These are phyloP conservation scores for Cladosporium sp. DNA, from an alignment of 2,329 filamentous ascomycete species.

Conservation along the genomic window DNA sequence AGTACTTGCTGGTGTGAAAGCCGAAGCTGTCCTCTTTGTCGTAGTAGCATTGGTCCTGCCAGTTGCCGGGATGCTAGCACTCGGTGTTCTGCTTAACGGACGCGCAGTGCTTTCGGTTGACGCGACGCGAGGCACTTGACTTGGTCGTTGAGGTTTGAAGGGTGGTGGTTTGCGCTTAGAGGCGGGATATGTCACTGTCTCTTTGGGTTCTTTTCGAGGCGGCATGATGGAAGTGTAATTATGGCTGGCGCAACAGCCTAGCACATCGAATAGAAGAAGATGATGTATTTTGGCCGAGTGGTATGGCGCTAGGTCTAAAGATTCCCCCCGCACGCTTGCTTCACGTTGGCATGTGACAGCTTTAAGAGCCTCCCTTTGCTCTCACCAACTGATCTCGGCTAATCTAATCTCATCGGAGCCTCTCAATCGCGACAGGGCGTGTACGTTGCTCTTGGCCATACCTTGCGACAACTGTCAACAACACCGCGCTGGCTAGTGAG, in stretches of 20 bases:
- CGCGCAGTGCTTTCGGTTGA: conserved; percentile 32
- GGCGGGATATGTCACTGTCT: conserved; percentile 29
- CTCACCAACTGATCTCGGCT: not conserved
- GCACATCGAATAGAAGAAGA: no score
- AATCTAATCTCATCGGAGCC: not conserved
- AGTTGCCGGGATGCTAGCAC: not conserved
- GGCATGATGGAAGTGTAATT: conserved; percentile 19
- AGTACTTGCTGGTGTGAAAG: conserved; percentile 3
- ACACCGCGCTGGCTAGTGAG: not conserved
- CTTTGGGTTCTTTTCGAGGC: conserved; percentile 29
- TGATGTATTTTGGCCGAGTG: no score
- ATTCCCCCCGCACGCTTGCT: not conserved
- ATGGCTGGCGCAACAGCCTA: no score
- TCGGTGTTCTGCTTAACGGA: conserved; percentile 4
- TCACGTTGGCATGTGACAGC: not conserved
- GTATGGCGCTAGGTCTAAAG: no score
- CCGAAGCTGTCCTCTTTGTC: not conserved
- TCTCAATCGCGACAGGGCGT: not conserved
- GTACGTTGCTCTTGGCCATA: not conserved
- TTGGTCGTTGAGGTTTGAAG: conserved; percentile 30
- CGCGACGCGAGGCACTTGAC: conserved; percentile 30
- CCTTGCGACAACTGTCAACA: not conserved
- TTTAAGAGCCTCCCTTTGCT: not conserved
- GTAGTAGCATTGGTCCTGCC: not conserved
- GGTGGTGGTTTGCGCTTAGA: conserved; percentile 30